Base-by-base conservation (phyloP, 1,284 basidiomycete genomes). In the Ceratorhiza oryzae-sativae region DNA sequence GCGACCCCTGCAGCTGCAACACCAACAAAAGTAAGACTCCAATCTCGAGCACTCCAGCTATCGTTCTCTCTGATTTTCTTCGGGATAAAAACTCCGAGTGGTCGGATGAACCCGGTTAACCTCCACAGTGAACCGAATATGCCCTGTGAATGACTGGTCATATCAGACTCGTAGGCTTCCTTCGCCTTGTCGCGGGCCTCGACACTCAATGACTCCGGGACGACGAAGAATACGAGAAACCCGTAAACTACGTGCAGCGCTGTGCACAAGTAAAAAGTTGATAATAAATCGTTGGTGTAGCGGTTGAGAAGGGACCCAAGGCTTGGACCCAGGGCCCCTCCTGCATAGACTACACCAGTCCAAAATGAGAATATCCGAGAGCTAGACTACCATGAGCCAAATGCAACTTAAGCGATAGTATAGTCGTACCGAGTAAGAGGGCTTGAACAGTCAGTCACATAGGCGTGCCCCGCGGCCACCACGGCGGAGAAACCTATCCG, bases 161-260 rank as follows among this genome's bases (percentile, higher is more conserved):
- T 46, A 56, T 61, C 56, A 1, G 75, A 68, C 72, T 77, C 34
- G 75, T 41, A 32, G 34, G 73, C n/a, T 41, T 68, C 65, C 15
- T 41, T 53, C 36, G 65, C 65, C 20, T 68, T 68, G 25, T 39
- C 15, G 27, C 71, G 71, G 0, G 73, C 71, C 18, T 71, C 75
- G 15, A 58, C 62, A 15, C 86, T 82, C 13, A 94, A 83, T 0
- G 92, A 92, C 79, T 95, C 93, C 0, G 94, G 94, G 45, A 95
- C 79, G 73, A 92, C 41, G 73, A 88, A 80, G 79, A 87, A 85
- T 36, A 88, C 77, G 56, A 88, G 76, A 25, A 86, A 61, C 1
- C 85, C 80, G 75, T 86, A 89, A 42, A 87, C 8, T 23, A 82
- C 27, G 72, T 90, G 87, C 1, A 85, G 72, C 20, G 76, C 71